Base-by-base conservation (phyloP, 345 rosid species). In the Pseudoturritis turrita region DNA sequence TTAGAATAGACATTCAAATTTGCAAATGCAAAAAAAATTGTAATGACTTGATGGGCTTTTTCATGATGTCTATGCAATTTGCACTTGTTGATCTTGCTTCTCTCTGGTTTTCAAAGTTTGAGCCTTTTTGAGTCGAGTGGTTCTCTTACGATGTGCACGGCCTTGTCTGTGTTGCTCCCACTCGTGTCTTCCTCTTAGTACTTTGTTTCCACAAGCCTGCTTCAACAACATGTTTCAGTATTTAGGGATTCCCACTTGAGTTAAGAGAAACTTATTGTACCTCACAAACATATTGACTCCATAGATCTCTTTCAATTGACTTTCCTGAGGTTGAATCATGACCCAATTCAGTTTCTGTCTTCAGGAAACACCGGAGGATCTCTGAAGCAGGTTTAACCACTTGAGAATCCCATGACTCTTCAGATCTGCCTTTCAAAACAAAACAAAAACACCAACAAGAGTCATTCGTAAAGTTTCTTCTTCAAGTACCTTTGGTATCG, bases 141-240 rank as follows among this genome's bases (percentile, higher is more conserved):
- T 53, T 62, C 96, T 85, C 80, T 89, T 95, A 37, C 94, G 85
- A 82, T 95, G 99, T 26, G 87, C 70, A 13, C 92, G 92, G 21
- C 98, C 97, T 70, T 80, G 87, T 69, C 52, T 76, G 77, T 95
- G 98, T 59, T 91, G 92, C 62, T 91, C 99, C 99, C 99, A 95
- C 50, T 95, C 98, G 19, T 89, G 87, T 22, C 79, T 88, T 75
- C 99, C 99, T 83, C 98, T 83, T 43, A 95, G 96, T 29, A 91
- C 84, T 64, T 81, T 84, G 78, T 89, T 82, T 12, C 97, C 96
- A 37, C 99, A 95, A 62, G 96, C 96, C 98, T 91, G 63, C 26
- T 67, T 68, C 67, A 46, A 15, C 41, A 55, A 37, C 22, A 47
- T 21, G 25, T 53, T 36, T 76, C 39, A 40, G 33, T 41, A 29